Evolutionary conservation across 208 protist species (phyloP).

Genomic region (Polymyxa betae): DNA sequence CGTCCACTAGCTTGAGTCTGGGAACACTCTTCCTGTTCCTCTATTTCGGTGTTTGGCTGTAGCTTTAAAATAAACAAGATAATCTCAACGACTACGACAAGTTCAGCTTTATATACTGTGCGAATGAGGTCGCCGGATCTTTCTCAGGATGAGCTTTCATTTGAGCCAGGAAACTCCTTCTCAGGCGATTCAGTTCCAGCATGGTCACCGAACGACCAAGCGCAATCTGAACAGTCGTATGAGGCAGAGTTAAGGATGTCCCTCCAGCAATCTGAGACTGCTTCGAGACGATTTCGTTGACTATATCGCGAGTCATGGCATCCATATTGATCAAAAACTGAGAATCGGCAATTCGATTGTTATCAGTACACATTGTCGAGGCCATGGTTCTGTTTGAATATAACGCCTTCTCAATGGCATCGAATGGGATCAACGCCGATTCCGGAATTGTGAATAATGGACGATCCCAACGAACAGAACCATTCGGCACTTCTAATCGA

Average conservation of each 20-base stretch:
- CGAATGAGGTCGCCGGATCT: not conserved
- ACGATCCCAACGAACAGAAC: slow-evolving; percentile 22
- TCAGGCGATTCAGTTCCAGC: not conserved
- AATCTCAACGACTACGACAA: not conserved
- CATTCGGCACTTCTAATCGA: slow-evolving; percentile 18
- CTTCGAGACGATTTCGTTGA: not conserved
- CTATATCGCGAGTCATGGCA: not conserved
- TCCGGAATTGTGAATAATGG: slow-evolving; percentile 25
- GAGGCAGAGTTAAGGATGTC: not conserved
- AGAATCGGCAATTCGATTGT: not conserved
- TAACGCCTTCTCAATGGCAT: not conserved
- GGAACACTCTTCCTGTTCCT: slow-evolving; percentile 19
- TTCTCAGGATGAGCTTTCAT: slow-evolving; percentile 14
- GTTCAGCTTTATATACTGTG: slow-evolving; percentile 18
- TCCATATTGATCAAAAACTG: slow-evolving; percentile 16
- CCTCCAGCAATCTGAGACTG: not conserved
- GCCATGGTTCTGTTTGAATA: not conserved
- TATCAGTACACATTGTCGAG: slow-evolving; percentile 12
- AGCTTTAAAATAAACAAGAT: not conserved
- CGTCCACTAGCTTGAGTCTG: not conserved
- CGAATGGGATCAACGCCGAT: not conserved
- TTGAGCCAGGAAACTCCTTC: not conserved
- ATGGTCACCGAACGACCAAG: not conserved
- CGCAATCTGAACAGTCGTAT: not conserved
- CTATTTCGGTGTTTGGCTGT: slow-evolving; percentile 44